These are phyloP conservation scores for Acacia concinna DNA, from an alignment of 331 rosid genomes.

Conservation along the genomic window DNA sequence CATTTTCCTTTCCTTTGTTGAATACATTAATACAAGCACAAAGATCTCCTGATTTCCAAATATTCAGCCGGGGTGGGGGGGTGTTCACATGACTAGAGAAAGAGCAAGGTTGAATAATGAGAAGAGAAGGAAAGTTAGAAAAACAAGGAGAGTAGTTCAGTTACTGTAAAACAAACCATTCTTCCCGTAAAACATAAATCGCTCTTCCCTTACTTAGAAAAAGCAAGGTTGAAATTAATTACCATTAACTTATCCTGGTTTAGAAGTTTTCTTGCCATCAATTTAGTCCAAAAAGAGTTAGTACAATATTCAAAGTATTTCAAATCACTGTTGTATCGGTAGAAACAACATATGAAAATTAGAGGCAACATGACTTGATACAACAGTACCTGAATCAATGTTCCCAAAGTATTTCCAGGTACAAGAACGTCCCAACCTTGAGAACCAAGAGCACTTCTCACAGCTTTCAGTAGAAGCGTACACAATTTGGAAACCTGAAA, in stretches of 20 bases:
- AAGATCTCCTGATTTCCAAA: background rate
- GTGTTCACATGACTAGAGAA: too few relatives aligned
- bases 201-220: too few relatives aligned
- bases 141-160: too few relatives aligned
- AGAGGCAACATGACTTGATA: slow-evolving; percentile 21
- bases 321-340: background rate
- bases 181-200: too few relatives aligned
- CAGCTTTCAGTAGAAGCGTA: slow-evolving; percentile 81
- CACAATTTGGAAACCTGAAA: slow-evolving; percentile 97
- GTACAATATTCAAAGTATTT: background rate
- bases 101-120: too few relatives aligned
- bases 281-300: background rate
- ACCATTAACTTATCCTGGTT: too few relatives aligned
- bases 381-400: slow-evolving; percentile 72
- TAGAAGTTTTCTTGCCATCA: too few relatives aligned
- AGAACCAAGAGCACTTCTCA: slow-evolving; percentile 78
- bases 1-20: background rate
- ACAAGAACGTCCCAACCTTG: slow-evolving; percentile 99
- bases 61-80: background rate
- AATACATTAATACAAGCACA: background rate
- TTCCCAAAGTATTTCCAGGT: slow-evolving; percentile 81
- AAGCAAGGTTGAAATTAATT: too few relatives aligned
- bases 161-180: too few relatives aligned
- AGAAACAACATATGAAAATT: background rate
- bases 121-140: too few relatives aligned